Conservation (phyloP, 768 basidiomycete species). For the Tremella yokohamensis region DNA sequence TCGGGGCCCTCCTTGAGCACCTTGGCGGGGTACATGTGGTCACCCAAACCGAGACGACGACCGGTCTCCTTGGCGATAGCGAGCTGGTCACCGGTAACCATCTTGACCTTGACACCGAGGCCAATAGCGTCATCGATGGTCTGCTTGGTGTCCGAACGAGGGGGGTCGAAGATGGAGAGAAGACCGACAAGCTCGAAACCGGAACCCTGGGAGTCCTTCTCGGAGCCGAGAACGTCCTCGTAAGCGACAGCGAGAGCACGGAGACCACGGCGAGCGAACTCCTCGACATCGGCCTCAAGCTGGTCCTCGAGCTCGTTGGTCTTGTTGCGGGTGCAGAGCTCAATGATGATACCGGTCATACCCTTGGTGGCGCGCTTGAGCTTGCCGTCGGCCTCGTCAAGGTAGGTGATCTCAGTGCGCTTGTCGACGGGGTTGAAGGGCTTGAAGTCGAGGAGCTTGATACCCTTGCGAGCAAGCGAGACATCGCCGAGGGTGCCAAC, state of each 20-base stretch:
- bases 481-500: constrained; percentile 73
- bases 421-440: constrained; percentile 99
- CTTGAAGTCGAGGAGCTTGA: constrained; percentile 97
- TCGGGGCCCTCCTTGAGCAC: constrained; percentile 96
- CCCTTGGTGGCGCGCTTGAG: constrained; percentile 99
- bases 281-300: constrained; percentile 92
- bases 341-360: constrained; percentile 98
- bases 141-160: constrained; percentile 96
- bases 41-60: constrained; percentile 93
- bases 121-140: constrained; percentile 95
- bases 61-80: constrained; percentile 99
- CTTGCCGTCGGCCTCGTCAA: constrained; percentile 79
- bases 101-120: constrained; percentile 97
- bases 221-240: constrained; percentile 83
- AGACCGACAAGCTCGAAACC: constrained; percentile 97
- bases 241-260: constrained; percentile 94
- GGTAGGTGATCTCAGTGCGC: constrained; percentile 98
- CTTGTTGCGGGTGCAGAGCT: constrained; percentile 96
- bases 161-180: constrained; percentile 95
- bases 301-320: constrained; percentile 83
- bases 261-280: constrained; percentile 91
- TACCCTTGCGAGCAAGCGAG: constrained; percentile 75
- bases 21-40: constrained; percentile 99
- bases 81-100: constrained; percentile 99
- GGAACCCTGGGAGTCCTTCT: constrained; percentile 81